Base-by-base conservation (phyloP, 139 green algal genomes). In the Diplosphaera chodatii region DNA sequence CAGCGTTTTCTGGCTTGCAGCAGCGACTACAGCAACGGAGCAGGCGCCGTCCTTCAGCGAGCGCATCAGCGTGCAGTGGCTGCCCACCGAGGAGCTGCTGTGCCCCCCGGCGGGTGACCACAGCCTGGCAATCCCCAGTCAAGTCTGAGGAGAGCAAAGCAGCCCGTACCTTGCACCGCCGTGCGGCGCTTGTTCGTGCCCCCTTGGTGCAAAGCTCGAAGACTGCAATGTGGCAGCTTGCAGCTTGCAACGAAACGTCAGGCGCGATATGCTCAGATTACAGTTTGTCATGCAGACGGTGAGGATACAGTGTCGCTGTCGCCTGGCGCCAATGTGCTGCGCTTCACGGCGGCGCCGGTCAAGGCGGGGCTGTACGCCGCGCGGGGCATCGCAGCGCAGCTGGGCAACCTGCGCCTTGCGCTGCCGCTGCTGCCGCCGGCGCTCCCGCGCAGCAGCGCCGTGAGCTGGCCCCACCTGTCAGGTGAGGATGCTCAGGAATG, bases 351-450 rank as follows among this genome's bases (percentile, higher is more conserved):
- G 0, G 40, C 68, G 3, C 80, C 83, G 15, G 41, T 87, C 16
- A 78, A 81, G 69, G 66, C 63, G 21, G 84, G 84, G 4, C 55
- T 90, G 55, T 90, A 89, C 75, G 70, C 62, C 6, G 59, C 84
- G 23, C 77, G 80, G 30, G 75, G 76, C 65, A 29, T 82, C 21
- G 21, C 65, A 18, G 73, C 62, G 15, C 41, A 66, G 29, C 64
- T 85, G 32, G 74, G 74, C 5, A 28, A 22, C n/a, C 55, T 80
- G 21, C 41, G 23, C 22, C 65, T 80, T 34, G 62, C 33, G 33
- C 40, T 76, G n/a, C 55, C 64, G 16, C 22, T 59, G 66, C n/a
- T 27, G 29, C 34, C 66, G 33, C 23, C 72, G 28, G 4, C 56
- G 25, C 5, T 4, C 30, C n/a, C 23, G 48, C 48, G 20, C 63